Percentiles rank a stretch among this genome's conserved stretches.
These are phyloP conservation scores for Micractinium sp. DNA, from an alignment of 139 green algal species.

Conservation along the genomic window DNA sequence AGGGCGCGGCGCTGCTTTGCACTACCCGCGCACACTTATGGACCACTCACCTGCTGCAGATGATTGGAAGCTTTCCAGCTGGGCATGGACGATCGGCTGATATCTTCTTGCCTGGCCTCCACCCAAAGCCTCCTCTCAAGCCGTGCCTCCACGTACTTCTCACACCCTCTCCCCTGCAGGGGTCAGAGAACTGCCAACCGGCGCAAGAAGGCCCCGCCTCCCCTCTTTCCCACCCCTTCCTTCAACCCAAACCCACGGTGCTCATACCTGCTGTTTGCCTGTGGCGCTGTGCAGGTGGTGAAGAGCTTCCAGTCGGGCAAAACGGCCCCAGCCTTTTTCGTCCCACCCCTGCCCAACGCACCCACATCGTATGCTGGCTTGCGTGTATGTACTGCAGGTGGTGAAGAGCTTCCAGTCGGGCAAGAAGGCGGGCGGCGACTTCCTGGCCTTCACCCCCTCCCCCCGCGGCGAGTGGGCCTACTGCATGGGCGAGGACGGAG, in stretches of 20 bases:
- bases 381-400: slow-evolving; percentile 40
- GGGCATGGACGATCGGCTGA: no score
- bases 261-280: background rate
- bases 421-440: slow-evolving; percentile 36
- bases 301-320: background rate
- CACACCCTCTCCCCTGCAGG: no score
- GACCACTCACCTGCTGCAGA: no score
- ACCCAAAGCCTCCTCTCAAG: no score
- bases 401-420: slow-evolving; percentile 79
- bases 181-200: no score
- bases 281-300: background rate
- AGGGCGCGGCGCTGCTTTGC: no score
- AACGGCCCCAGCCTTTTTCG: background rate
- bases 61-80: no score
- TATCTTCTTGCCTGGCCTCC: no score
- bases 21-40: no score
- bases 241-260: background rate
- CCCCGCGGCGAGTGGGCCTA: slow-evolving; percentile 91
- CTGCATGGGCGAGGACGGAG: slow-evolving; percentile 86
- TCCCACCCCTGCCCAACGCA: background rate
- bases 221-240: background rate
- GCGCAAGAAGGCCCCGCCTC: no score
- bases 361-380: background rate
- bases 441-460: slow-evolving; percentile 59
- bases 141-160: no score